phyloP scores from a whole-genome alignment of 768 basidiomycete species.

The Amanita thiersii region DNA sequence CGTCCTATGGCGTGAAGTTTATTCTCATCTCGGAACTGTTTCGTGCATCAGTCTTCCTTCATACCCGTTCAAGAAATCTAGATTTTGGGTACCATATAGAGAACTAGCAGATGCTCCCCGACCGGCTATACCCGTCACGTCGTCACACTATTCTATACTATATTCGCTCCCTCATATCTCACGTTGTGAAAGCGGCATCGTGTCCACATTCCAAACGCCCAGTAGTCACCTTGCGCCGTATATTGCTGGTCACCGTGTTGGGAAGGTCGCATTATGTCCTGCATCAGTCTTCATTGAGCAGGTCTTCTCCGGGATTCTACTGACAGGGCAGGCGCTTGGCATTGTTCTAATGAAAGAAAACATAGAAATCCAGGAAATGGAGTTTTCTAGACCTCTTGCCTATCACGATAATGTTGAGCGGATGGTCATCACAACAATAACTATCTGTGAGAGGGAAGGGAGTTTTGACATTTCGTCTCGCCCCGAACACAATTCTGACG shows the following conservation, averaged over 20 bases:
- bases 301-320: constrained; percentile 34
- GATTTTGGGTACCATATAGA: constrained; percentile 48
- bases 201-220: constrained; percentile 48
- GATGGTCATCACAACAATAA: constrained; percentile 25
- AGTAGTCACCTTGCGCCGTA: constrained; percentile 31
- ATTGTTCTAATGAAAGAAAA: constrained; percentile 20
- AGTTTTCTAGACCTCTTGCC: constrained; percentile 50
- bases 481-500: constrained; percentile 21
- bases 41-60: constrained; percentile 47
- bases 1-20: constrained; percentile 51
- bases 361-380: constrained; percentile 32
- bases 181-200: constrained; percentile 21
- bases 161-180: constrained; percentile 36
- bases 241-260: constrained; percentile 54
- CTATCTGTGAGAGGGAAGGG: neutral
- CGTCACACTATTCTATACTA: constrained; percentile 24
- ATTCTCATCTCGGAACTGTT: constrained; percentile 31
- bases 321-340: constrained; percentile 24
- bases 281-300: constrained; percentile 61
- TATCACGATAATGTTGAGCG: constrained; percentile 24
- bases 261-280: constrained; percentile 48
- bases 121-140: neutral
- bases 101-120: constrained; percentile 15
- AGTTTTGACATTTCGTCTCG: constrained; percentile 29
- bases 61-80: constrained; percentile 51